Evolutionary conservation across 2,329 filamentous ascomycete genomes (phyloP).

Genomic region (Plenodomus tracheiphilus): DNA sequence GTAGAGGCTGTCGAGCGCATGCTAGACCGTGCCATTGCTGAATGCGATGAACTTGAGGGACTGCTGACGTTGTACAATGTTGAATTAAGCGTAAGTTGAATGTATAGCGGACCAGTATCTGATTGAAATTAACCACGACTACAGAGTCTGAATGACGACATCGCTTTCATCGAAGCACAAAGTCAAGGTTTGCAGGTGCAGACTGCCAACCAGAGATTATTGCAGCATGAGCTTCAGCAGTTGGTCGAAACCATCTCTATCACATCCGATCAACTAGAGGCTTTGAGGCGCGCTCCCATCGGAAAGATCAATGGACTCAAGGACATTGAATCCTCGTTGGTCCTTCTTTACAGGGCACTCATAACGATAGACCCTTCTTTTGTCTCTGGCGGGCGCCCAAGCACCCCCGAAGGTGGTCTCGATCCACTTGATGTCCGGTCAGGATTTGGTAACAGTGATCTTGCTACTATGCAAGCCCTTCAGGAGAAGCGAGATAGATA

Average conservation of each 20-base stretch:
- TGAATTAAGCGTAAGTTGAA: slow-evolving; percentile 60
- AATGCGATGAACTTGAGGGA: slow-evolving; percentile 96
- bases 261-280: slow-evolving; percentile 72
- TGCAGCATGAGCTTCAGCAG: slow-evolving; percentile 85
- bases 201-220: slow-evolving; percentile 91
- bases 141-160: slow-evolving; percentile 93
- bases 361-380: slow-evolving; percentile 87
- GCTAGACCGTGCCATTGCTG: slow-evolving; percentile 85
- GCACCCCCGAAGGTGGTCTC: slow-evolving; percentile 48
- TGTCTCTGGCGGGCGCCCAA: slow-evolving; percentile 53
- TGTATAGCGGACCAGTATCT: no score
- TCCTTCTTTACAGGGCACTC: slow-evolving; percentile 89
- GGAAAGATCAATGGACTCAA: slow-evolving; percentile 71
- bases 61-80: slow-evolving; percentile 92
- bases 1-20: slow-evolving; percentile 83
- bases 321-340: slow-evolving; percentile 75
- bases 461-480: slow-evolving; percentile 86
- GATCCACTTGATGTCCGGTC: slow-evolving; percentile 45
- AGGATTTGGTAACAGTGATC: slow-evolving; percentile 72
- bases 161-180: slow-evolving; percentile 96
- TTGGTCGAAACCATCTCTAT: slow-evolving; percentile 92
- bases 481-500: slow-evolving; percentile 95
- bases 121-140: no score
- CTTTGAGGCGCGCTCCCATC: slow-evolving; percentile 73
- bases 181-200: slow-evolving; percentile 96